These are phyloP conservation scores for Skeletonema menzelii DNA, from an alignment of 108 stramenopile species.

Conservation along the genomic window DNA sequence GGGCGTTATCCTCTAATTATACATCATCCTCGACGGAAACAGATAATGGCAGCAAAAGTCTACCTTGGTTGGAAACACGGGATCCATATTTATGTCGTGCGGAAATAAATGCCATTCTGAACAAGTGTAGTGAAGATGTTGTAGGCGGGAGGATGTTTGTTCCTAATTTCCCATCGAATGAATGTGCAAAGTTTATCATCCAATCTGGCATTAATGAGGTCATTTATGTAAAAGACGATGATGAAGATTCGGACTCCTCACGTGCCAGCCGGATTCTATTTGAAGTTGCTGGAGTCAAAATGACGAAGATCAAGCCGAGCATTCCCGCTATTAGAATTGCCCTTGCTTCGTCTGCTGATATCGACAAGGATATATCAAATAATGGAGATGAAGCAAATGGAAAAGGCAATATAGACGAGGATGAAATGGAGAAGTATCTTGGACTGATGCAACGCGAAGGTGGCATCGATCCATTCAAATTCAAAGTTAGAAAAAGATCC, in stretches of 20 bases:
- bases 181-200: constrained; percentile 95
- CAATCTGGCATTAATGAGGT: constrained; percentile 93
- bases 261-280: constrained; percentile 88
- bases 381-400: not conserved
- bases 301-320: constrained; percentile 30
- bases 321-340: constrained; percentile 25
- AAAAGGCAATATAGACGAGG: not conserved
- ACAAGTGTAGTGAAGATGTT: constrained; percentile 77
- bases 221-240: constrained; percentile 66
- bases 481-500: constrained; percentile 32
- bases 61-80: constrained; percentile 78
- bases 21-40: constrained; percentile 1
- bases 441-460: constrained; percentile 59
- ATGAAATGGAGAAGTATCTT: constrained; percentile 42
- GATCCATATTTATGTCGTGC: constrained; percentile 93
- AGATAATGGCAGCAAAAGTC: not conserved
- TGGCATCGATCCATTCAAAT: constrained; percentile 52
- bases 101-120: constrained; percentile 82
- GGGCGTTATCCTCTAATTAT: constrained; percentile 46
- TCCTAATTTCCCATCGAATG: constrained; percentile 91
- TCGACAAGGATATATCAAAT: not conserved
- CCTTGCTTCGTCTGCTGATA: constrained; percentile 7
- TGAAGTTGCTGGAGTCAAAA: constrained; percentile 76
- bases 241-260: constrained; percentile 54
- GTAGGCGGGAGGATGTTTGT: constrained; percentile 81